phyloP scores from a whole-genome alignment of 2,329 filamentous ascomycete genomes.

The Akanthomyces lecanii region DNA sequence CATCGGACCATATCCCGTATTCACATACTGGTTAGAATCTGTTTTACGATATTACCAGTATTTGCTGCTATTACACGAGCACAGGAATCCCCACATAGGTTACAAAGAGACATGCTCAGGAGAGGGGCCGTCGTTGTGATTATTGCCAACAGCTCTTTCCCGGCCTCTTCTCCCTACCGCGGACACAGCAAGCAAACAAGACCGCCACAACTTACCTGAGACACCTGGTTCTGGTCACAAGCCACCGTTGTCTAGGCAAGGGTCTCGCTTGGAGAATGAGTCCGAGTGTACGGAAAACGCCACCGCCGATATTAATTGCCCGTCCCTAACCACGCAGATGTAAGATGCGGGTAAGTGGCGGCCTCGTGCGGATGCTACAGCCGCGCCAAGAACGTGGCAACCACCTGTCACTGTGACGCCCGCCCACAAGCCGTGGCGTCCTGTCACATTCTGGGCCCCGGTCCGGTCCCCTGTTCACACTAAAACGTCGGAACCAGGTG shows the following conservation, averaged over 20 bases:
- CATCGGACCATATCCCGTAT: background rate
- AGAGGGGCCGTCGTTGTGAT: background rate
- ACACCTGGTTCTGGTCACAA: background rate
- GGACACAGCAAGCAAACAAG: background rate
- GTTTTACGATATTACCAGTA: too few relatives aligned
- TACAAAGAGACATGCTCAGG: too few relatives aligned
- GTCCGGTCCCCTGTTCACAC: background rate
- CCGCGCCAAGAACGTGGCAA: slow-evolving; percentile 12
- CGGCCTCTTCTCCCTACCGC: background rate
- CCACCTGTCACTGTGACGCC: background rate
- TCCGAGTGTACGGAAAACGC: background rate
- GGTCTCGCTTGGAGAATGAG: background rate
- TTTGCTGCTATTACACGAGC: too few relatives aligned
- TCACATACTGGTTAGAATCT: background rate
- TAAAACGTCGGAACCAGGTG: background rate
- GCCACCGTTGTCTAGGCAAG: background rate
- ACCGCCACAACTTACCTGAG: background rate
- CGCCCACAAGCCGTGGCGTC: slow-evolving; percentile 7
- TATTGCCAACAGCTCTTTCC: background rate
- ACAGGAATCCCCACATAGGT: too few relatives aligned
- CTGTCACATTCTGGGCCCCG: slow-evolving; percentile 3
- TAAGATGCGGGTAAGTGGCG: slow-evolving; percentile 12
- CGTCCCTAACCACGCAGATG: background rate
- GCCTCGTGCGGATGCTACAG: slow-evolving; percentile 1
- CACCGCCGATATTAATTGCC: slow-evolving; percentile 1